These are phyloP conservation scores for Dothidotthia symphoricarpi DNA, from an alignment of 2,329 filamentous ascomycete species.

Conservation along the genomic window DNA sequence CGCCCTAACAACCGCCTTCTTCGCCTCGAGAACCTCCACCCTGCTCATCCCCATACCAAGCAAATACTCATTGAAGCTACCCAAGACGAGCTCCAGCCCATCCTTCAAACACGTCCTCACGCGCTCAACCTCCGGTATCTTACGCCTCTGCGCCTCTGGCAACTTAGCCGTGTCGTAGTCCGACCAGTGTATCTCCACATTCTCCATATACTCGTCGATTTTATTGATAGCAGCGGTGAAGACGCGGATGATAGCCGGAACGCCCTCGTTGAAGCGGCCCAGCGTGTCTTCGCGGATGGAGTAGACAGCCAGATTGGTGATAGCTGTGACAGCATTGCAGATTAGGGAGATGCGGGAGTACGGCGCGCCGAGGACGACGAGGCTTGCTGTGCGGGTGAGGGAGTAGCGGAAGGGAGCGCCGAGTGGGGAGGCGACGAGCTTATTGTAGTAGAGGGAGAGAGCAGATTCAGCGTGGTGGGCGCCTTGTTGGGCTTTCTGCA, in stretches of 20 bases:
- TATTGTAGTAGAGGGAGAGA: conserved; percentile 26
- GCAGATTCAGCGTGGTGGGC: conserved; percentile 27
- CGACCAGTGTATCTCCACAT: conserved; percentile 71
- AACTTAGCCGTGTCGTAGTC: conserved; percentile 62
- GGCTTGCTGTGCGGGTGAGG: conserved; percentile 63
- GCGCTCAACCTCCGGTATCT: conserved; percentile 65
- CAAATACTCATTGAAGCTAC: conserved; percentile 72
- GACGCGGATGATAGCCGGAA: conserved; percentile 70
- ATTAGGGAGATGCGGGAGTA: conserved; percentile 57
- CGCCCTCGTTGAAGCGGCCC: conserved; percentile 81
- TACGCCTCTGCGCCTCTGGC: conserved; percentile 47
- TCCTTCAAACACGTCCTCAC: conserved; percentile 64
- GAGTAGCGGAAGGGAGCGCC: conserved; percentile 70
- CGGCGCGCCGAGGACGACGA: conserved; percentile 70
- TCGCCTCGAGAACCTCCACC: conserved; percentile 67
- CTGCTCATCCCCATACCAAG: conserved; percentile 66
- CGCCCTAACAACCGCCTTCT: conserved; percentile 20
- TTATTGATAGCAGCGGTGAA: conserved; percentile 68
- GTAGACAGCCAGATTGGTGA: conserved; percentile 67
- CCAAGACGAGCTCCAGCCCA: conserved; percentile 64
- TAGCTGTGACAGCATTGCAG: conserved; percentile 60
- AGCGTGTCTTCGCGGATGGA: conserved; percentile 79
- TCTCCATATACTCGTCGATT: conserved; percentile 65
- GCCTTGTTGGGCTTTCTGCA: conserved; percentile 33
- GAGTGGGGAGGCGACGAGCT: conserved; percentile 48